A percentile compares a stretch with the other conserved stretches of the same genome.
These are phyloP conservation scores for Lunasporangiospora selenospora DNA, from an alignment of 192 early-diverging fungal genomes.

Conservation along the genomic window DNA sequence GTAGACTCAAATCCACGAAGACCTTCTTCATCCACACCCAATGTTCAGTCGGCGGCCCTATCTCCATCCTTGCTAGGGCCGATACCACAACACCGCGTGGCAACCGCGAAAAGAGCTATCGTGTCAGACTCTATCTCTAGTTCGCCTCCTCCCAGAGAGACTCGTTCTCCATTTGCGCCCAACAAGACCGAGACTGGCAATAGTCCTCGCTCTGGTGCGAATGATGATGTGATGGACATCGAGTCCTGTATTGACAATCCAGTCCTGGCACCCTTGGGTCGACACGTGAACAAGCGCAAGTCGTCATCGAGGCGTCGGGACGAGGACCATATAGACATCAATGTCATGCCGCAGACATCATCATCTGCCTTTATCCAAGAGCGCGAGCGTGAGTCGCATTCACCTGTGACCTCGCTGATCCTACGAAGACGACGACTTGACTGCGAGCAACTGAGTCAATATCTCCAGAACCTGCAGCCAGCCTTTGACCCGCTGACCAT, in stretches of 20 bases:
- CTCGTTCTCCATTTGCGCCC: too few relatives aligned
- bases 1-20: too few relatives aligned
- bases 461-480: constrained; percentile 36
- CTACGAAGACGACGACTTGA: constrained; percentile 52
- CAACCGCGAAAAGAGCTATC: too few relatives aligned
- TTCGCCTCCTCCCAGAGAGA: too few relatives aligned
- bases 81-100: too few relatives aligned
- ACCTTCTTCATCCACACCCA: too few relatives aligned
- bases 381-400: constrained; percentile 35
- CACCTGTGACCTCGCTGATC: constrained; percentile 43
- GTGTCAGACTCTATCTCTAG: too few relatives aligned
- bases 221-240: constrained; percentile 51
- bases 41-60: too few relatives aligned
- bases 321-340: constrained; percentile 37
- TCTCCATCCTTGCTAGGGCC: too few relatives aligned
- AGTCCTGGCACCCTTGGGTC: constrained; percentile 56
- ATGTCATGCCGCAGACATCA: constrained; percentile 21
- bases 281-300: constrained; percentile 48
- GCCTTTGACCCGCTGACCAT: constrained; percentile 29
- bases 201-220: too few relatives aligned
- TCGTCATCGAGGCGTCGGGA: constrained; percentile 8
- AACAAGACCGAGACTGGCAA: too few relatives aligned
- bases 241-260: constrained; percentile 65
- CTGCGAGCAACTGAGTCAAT: constrained; percentile 40
- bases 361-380: constrained; percentile 26